phyloP scores from a whole-genome alignment of 768 basidiomycete species.

The Tubosaeta sp. region DNA sequence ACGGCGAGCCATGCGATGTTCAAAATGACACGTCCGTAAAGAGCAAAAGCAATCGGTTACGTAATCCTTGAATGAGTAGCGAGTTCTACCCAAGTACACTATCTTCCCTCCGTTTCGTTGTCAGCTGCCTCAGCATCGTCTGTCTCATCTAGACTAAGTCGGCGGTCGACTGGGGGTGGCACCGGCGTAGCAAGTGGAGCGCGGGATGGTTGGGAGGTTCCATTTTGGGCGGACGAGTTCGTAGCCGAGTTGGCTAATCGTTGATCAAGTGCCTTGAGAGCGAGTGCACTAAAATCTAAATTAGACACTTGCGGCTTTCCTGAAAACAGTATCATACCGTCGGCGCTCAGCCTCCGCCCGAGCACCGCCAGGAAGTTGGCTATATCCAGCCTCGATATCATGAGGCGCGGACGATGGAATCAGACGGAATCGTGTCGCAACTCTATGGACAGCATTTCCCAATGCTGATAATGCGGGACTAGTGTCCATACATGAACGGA shows the following conservation, averaged over 20 bases:
- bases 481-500: conserved; percentile 2
- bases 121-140: conserved; percentile 14
- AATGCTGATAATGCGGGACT: conserved; percentile 71
- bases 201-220: conserved; percentile 26
- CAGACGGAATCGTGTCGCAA: conserved; percentile 67
- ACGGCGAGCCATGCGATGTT: conserved; percentile 36
- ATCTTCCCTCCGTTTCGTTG: conserved; percentile 20
- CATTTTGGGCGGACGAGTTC: conserved; percentile 28
- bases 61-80: conserved; percentile 10
- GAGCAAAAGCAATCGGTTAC: conserved; percentile 9
- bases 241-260: conserved; percentile 63
- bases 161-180: conserved; percentile 31
- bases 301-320: conserved; percentile 4
- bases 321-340: conserved; percentile 49
- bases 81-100: conserved; percentile 13
- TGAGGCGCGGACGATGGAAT: conserved; percentile 54
- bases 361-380: conserved; percentile 77
- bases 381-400: conserved; percentile 76
- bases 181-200: conserved; percentile 28
- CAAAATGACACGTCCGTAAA: neutral
- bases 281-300: conserved; percentile 69
- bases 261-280: conserved; percentile 94
- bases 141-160: conserved; percentile 19
- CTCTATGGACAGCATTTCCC: conserved; percentile 61
- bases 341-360: conserved; percentile 95